phyloP scores from a whole-genome alignment of 768 basidiomycete genomes.

The Pisolithus orientalis region DNA sequence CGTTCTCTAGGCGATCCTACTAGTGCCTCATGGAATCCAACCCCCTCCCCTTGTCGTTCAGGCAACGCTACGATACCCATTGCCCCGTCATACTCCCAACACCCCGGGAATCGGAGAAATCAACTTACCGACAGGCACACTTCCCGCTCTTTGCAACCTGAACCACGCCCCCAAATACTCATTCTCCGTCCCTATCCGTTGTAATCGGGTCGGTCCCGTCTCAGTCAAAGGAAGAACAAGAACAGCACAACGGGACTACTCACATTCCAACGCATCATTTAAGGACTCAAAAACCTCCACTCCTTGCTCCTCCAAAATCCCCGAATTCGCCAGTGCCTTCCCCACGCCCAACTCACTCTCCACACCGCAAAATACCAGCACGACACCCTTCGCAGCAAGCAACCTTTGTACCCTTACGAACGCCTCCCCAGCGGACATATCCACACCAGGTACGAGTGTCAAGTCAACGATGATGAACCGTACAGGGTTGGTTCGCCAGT shows the following conservation, averaged over 20 bases:
- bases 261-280: conserved; percentile 92
- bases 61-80: conserved; percentile 39
- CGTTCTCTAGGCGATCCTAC: conserved; percentile 60
- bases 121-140: conserved; percentile 37
- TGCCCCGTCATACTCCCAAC: background rate
- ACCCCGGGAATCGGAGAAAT: background rate
- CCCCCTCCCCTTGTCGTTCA: conserved; percentile 47
- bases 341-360: conserved; percentile 56
- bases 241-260: conserved; percentile 24
- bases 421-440: conserved; percentile 93
- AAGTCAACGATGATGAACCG: conserved; percentile 90
- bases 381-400: conserved; percentile 66
- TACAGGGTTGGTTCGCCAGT: conserved; percentile 71
- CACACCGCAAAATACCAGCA: conserved; percentile 86
- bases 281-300: conserved; percentile 80
- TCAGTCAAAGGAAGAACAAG: conserved; percentile 1
- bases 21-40: conserved; percentile 35
- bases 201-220: background rate
- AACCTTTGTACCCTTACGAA: conserved; percentile 88
- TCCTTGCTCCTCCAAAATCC: conserved; percentile 65
- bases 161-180: conserved; percentile 83
- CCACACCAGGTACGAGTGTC: conserved; percentile 74
- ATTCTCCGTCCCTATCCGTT: conserved; percentile 81
- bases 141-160: conserved; percentile 55
- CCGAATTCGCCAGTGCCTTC: conserved; percentile 70